Base-by-base conservation (phyloP, 176 grass and related monocot species). In the Bolboschoenus planiculmis region DNA sequence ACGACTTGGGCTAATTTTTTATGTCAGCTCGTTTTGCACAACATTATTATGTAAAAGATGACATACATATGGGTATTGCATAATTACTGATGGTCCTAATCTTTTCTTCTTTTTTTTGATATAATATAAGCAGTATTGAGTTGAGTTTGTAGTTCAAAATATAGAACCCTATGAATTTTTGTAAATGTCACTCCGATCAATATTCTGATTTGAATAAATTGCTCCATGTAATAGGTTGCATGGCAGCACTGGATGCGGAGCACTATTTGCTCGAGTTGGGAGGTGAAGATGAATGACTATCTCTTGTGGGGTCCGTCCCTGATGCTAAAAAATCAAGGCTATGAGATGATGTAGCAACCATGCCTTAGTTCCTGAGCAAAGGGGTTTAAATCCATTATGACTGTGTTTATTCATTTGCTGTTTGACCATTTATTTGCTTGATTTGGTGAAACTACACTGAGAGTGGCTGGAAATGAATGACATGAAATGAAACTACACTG, bases 171-270 rank as follows among this genome's bases (percentile, higher is more conserved):
- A 13, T 5, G 4, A 34, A 26, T 30, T 24, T 53, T 54, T 78
- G 20, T 24, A 40, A 18, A 4, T 61, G 0, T 46, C 13, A 40
- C 23, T 34, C 13, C 2, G 14, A 18, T 84, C 9, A 13, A 16
- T 46, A 56, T 67, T 34, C 34, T 84, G 24, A 84, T 56, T 37
- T 39, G 13, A 71, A 24, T 59, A 11, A 55, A 58, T 39, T 50
- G 7, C 46, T 67, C 3, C 37, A 10, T 51, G 23, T 68, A 81
- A 48, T 68, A 99, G 97, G 97, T 42, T 99, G 97, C 86, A 99
- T 93, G 97, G 97, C 97, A 23, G 93, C 93, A 48, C 79, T 96
- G 85, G 97, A 99, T 87, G 97, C 97, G 26, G 97, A 96, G 55
- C 97, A 99, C 85, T 96, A 96, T 68, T 88, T 99, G 57, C 97